Percentiles rank a stretch among this genome's conserved stretches.
phyloP scores from a whole-genome alignment of 2,329 filamentous ascomycete genomes.

The Onygenales sp. region DNA sequence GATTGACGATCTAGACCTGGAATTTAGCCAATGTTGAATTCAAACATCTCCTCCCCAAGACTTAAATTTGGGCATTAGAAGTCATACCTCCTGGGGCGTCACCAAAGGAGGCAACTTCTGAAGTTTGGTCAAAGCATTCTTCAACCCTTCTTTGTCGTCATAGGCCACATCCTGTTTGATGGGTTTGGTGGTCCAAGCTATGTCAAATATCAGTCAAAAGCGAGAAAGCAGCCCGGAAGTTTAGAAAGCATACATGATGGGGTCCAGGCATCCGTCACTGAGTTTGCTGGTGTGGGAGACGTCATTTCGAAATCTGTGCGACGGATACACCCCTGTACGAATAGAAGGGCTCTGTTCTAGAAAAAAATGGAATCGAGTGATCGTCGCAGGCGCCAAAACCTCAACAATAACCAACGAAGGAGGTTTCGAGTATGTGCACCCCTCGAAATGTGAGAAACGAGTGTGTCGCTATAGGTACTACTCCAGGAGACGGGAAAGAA shows the following conservation, averaged over 20 bases:
- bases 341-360: not conserved
- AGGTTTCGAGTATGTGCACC: no score
- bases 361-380: no score
- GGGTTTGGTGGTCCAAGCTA: constrained; percentile 35
- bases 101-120: constrained; percentile 38
- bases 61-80: not conserved
- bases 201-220: not conserved
- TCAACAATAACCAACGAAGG: no score
- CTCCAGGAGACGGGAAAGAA: no score
- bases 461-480: no score
- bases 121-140: constrained; percentile 32
- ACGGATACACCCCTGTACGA: not conserved
- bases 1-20: constrained; percentile 52
- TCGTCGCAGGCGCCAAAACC: no score
- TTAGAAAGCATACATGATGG: constrained; percentile 12
- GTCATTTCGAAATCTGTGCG: not conserved
- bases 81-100: constrained; percentile 34
- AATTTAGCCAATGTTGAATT: constrained; percentile 6
- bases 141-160: constrained; percentile 31
- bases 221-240: not conserved
- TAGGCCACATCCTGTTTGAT: constrained; percentile 40
- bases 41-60: not conserved
- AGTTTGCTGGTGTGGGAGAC: not conserved
- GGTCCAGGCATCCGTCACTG: constrained; percentile 3
- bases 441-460: no score